A percentile compares a stretch with the other conserved stretches of the same genome.
These are phyloP conservation scores for Talaromyces trachyspermus DNA, from an alignment of 495 filamentous ascomycete species.

Conservation along the genomic window DNA sequence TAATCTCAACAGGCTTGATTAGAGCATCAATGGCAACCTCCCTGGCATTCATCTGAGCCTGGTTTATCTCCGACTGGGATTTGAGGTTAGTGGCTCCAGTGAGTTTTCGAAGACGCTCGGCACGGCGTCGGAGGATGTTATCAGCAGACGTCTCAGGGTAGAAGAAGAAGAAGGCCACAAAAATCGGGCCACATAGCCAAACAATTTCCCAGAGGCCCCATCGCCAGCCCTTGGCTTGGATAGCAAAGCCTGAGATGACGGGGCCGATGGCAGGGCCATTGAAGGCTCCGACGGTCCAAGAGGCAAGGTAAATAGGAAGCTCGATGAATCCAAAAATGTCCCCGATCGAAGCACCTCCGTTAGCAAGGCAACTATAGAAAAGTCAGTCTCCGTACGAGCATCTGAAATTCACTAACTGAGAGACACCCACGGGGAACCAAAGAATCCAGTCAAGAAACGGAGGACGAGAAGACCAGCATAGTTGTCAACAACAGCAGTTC, in stretches of 20 bases:
- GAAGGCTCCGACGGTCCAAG: conserved; percentile 29
- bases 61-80: conserved; percentile 35
- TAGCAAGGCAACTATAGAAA: too few relatives aligned
- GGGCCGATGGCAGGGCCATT: conserved; percentile 36
- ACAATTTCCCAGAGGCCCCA: conserved; percentile 43
- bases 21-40: conserved; percentile 33
- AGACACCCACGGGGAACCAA: conserved; percentile 43
- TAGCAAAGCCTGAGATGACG: conserved; percentile 32
- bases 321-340: conserved; percentile 30
- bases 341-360: conserved; percentile 21
- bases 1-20: conserved; percentile 36
- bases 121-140: conserved; percentile 49
- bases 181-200: conserved; percentile 38
- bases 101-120: conserved; percentile 37
- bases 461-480: conserved; percentile 46
- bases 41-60: conserved; percentile 17
- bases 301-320: not conserved
- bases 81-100: conserved; percentile 23
- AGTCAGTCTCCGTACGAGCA: too few relatives aligned
- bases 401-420: too few relatives aligned
- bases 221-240: conserved; percentile 32
- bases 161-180: conserved; percentile 42
- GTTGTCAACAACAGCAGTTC: conserved; percentile 36
- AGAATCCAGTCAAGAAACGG: conserved; percentile 46
- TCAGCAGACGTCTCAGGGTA: conserved; percentile 50